Base-by-base conservation (phyloP, 371 early-diverging fungal genomes). In the Mycotypha africana region DNA sequence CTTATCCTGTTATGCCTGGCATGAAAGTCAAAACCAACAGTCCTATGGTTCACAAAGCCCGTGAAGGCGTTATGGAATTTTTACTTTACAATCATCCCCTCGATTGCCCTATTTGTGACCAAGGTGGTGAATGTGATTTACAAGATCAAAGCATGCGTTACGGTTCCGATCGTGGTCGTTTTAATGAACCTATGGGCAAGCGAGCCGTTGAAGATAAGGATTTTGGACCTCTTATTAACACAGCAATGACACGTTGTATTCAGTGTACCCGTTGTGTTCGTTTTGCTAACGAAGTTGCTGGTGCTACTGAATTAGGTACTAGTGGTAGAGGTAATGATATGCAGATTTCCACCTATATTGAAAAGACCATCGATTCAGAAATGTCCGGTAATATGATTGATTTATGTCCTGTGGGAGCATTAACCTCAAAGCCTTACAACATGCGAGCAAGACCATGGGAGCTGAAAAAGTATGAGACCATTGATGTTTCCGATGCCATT, bases 181-280 rank as follows among this genome's bases (percentile, higher is more conserved):
- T 91, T 71, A 34, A 65, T 32, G 95, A 95, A 67, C 67, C 80
- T 42, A 79, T 65, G 34, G 92, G 89, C 49, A 96, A 96, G 79
- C 90, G 98, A 53, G 92, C 98, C 17, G 92, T 91, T 11, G 98
- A 95, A 70, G 92, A 97, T 77, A 97, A 97, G 79, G 79, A 96
- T 66, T 72, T 97, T 56, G 98, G 98, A 19, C 98, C 98, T 36
- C 76, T 97, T 46, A 89, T 97, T 58, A 91, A 92, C 69, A 97
- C 96, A 19, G 80, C 81, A 40, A 97, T 97, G 98, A 97, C 89
- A 30, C 86, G 98, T 51, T 97, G 98, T 79, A 97, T 97, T 70
- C 98, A 97, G 63, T 97, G 98, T 85, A 97, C 98, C 19, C 89
- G 98, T 53, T 97, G 98, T 62, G 98, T 97, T 47, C 89, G 98